Base-by-base conservation (phyloP, 352 stramenopile genomes). In the Peronospora tabacina region DNA sequence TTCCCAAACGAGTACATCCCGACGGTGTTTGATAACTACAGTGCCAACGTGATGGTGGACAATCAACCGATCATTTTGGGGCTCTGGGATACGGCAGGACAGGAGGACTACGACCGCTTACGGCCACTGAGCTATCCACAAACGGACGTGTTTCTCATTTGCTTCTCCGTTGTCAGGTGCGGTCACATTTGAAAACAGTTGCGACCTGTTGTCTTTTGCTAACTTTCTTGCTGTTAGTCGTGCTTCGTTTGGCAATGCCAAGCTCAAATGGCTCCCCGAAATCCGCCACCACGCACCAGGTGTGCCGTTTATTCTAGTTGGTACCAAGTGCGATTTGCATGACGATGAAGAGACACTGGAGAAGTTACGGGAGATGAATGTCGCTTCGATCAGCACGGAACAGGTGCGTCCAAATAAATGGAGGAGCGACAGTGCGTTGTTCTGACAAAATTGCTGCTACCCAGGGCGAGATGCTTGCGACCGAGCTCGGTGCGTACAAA, bases 1-100 rank as follows among this genome's bases (percentile, higher is more conserved):
- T 98, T 98, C 65, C 94, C 92, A 7, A 85, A 87, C 59, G 91
- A 97, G 59, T 98, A 98, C 76, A 97, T 98, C 67, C 93, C 94
- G 43, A 98, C 94, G 11, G 87, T 97, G 16, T 96, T 97, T 66
- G 86, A 96, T 65, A 96, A 96, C 72, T 96, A 96, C 69, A 94
- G 80, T 50, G 85, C 87, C 29, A 95, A 94, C 47, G 85, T 96
- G 30, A 95, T 94, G 78, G 89, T 97, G 44, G 88, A 97, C 58
- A 83, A 80, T 58, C 93, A 95, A 57, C 93, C 91, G 26, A 96
- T 98, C 65, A 98, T 97, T 66, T 65, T 98, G 19, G 91, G 91
- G 24, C 73, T 98, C 12, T 98, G 94, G 94, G 94, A 98, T 82
- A 98, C 94, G 2, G 94, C 94, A 13, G 94, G 94, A 37, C 93